Evolutionary conservation across 768 basidiomycete genomes (phyloP), one percentile per base, ranked within the genome.

Genomic region (Hygrophorus russula): DNA sequence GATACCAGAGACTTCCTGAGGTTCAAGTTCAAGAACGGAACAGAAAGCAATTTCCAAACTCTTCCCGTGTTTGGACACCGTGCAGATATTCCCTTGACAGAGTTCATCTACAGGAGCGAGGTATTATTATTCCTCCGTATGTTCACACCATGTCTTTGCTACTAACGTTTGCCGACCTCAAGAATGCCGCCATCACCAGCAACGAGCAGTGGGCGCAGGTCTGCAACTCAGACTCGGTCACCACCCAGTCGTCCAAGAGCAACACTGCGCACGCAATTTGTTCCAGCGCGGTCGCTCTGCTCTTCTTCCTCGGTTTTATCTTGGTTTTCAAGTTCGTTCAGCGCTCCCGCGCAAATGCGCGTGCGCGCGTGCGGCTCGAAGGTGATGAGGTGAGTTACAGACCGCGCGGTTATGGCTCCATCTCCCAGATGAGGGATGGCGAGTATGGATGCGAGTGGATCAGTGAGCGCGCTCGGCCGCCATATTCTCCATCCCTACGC

Each of bases 1-100:
- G 83, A 86, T 53, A 67, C 75, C 57, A 80, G 83, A 49, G 81
- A 84, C 67, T 88, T 87, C 66, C 62, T 89, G 57, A 81, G 84
- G 57, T 72, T 89, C 74, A 80, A 74, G 60, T 87, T 88, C 74
- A 82, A 76, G 74, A 89, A 89, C 62, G 87, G 86, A 39, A 85
- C 86, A 41, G 48, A 61, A 41, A 66, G 66, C 45, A 63, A 66
- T 56, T 88, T 83, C 69, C 59, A 71, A 51, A 77, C 76, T 47
- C 61, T 84, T 59, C 76, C 84, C 52, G 79, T 78, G 57, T 88
- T 86, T 59, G 81, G 78, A 46, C 78, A 82, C 66, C 67, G 72
- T 46, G 66, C 76, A 44, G 86, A 88, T 55, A 82, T 89, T 53
- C 80, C 85, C 39, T 68, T 88, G 54, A 86, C 84, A 11, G 83